Base-by-base conservation (phyloP, 164 flowering plant species). In the Aristolochia contorta region DNA sequence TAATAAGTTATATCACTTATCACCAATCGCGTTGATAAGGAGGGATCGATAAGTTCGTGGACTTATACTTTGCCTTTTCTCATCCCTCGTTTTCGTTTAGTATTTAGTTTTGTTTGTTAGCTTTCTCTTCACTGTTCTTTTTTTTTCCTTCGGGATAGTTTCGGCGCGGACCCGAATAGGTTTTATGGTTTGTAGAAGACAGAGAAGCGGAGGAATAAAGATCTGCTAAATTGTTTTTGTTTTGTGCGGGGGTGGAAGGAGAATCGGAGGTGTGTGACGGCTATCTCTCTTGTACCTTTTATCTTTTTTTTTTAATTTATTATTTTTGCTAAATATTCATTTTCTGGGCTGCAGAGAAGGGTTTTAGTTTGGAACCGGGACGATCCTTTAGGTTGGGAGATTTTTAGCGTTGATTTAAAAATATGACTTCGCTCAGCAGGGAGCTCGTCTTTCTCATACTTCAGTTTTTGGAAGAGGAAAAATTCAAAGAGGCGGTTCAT, bases 401-500 rank as follows among this genome's bases (percentile, higher is more conserved):
- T 50, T 50, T 30, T 33, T 30, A 47, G 16, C 24, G 30, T 54
- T 16, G 57, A 54, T 54, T 16, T 15, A 24, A 16, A 54, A 54
- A 23, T 25, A 56, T 63, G 66, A 43, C 59, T 54, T 55, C 66
- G 14, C 66, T 63, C 27, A 63, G 66, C 46, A 63, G 66, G 22
- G 66, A 63, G 22, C 59, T 63, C 30, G 66, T 63, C 22, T 63
- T 63, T 24, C 54, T 63, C 20, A 63, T 63, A 45, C 59, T 63
- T 55, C 66, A 63, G 59, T 63, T 63, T 43, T 41, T 63, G 14
- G 66, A 63, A 7, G 66, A 63, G 24, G 66, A 63, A 57, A 63
- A 63, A 47, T 63, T 45, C 54, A 63, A 63, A 47, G 66, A 63
- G 18, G 56, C 66, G 18, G 66, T 54, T 55, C 66, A 63, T 52